A percentile compares a stretch with the other conserved stretches of the same genome.
Evolutionary conservation across 2,329 filamentous ascomycete genomes (phyloP).

Genomic region (Penicillium verrucosum): DNA sequence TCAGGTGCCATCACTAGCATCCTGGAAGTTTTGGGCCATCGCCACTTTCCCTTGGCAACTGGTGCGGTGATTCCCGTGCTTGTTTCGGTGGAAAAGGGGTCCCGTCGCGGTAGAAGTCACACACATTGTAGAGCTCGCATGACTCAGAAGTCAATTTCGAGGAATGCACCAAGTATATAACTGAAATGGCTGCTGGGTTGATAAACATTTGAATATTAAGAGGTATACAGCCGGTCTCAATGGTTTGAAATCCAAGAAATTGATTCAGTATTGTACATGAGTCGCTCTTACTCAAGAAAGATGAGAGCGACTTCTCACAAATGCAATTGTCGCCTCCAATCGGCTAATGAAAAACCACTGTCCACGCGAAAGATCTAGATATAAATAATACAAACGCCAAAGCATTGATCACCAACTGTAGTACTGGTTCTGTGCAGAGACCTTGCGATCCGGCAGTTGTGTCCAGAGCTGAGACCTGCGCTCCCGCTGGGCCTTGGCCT

Average conservation of each 20-base stretch:
- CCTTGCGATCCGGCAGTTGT: constrained; percentile 78
- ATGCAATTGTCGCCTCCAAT: constrained; percentile 14
- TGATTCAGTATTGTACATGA: constrained; percentile 22
- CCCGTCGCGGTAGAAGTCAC: too few relatives aligned
- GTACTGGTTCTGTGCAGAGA: constrained; percentile 82
- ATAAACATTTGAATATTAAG: constrained; percentile 24
- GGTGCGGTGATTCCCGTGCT: constrained; percentile 53
- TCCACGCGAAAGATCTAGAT: constrained; percentile 20
- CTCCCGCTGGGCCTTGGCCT: constrained; percentile 73
- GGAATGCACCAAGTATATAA: neutral
- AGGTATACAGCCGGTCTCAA: neutral
- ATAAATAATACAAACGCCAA: constrained; percentile 34
- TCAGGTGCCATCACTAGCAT: constrained; percentile 58
- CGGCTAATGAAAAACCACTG: constrained; percentile 18
- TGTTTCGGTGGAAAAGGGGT: constrained; percentile 40
- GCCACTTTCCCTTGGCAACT: constrained; percentile 47
- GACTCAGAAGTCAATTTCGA: neutral
- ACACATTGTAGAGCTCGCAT: neutral
- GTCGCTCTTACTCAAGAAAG: constrained; percentile 3
- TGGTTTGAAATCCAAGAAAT: constrained; percentile 12
- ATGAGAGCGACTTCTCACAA: constrained; percentile 9
- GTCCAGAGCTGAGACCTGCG: constrained; percentile 76
- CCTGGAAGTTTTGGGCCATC: constrained; percentile 47
- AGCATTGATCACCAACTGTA: constrained; percentile 71
- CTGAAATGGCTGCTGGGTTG: constrained; percentile 16